A percentile compares a stretch with the other conserved stretches of the same genome.
Evolutionary conservation across 108 stramenopile species (phyloP).

Genomic region (Cylindrotheca closterium): DNA sequence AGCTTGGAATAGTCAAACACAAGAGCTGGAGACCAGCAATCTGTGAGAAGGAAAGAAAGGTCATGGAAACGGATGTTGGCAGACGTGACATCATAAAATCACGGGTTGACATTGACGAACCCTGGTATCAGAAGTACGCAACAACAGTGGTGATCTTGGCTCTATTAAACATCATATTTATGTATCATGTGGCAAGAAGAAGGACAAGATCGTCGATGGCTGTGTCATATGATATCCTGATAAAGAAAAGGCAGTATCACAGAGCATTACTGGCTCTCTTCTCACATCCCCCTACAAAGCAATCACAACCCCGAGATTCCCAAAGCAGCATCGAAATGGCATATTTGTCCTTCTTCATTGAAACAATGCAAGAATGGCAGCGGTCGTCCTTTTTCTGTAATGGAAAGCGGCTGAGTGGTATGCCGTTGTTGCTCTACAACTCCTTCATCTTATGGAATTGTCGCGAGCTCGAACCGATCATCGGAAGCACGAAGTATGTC

Average conservation of each 20-base stretch:
- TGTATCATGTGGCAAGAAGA: not conserved
- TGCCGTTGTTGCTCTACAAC: conserved; percentile 50
- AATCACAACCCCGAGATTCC: not conserved
- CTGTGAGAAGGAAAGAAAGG: not conserved
- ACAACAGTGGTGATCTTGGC: not conserved
- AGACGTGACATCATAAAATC: too few relatives aligned
- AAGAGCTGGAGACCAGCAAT: not conserved
- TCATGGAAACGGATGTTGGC: too few relatives aligned
- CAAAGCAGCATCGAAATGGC: not conserved
- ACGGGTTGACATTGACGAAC: not conserved
- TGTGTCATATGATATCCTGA: not conserved
- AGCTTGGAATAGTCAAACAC: too few relatives aligned
- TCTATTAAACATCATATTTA: not conserved
- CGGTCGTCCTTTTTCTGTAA: not conserved
- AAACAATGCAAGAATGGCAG: not conserved
- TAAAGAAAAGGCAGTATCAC: not conserved
- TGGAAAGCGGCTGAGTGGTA: conserved; percentile 41
- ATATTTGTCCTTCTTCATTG: not conserved
- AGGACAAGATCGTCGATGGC: not conserved
- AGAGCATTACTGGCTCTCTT: not conserved
- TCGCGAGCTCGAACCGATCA: conserved; percentile 43
- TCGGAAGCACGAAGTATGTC: conserved; percentile 22
- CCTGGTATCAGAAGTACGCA: not conserved
- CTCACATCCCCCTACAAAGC: not conserved
- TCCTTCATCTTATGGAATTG: conserved; percentile 65